phyloP scores from a whole-genome alignment of 441 rosid species.

The Populus hybrid region DNA sequence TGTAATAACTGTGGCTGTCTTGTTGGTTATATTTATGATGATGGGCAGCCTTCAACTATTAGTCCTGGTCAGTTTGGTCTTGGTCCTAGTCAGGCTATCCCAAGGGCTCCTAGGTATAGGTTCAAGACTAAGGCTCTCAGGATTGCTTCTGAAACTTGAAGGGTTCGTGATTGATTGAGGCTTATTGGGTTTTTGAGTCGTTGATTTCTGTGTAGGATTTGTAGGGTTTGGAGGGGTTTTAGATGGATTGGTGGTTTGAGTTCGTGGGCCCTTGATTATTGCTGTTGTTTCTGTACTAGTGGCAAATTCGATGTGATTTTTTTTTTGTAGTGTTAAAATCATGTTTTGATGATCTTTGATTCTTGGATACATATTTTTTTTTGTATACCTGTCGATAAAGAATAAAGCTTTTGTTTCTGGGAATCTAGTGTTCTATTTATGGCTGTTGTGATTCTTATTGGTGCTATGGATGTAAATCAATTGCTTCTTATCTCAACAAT shows the following conservation, averaged over 20 bases:
- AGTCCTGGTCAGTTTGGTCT: slow-evolving; percentile 70
- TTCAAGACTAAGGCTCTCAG: slow-evolving; percentile 72
- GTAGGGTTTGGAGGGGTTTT: neutral
- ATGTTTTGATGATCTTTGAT: neutral
- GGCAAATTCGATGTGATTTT: neutral
- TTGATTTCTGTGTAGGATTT: neutral
- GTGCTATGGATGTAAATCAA: neutral
- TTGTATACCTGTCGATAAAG: neutral
- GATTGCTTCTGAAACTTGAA: slow-evolving; percentile 59
- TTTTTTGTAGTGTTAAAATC: too few relatives aligned
- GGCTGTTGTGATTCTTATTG: neutral
- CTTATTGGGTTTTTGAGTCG: neutral
- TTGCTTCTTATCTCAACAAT: neutral
- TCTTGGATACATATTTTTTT: neutral
- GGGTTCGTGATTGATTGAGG: neutral
- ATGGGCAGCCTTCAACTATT: slow-evolving; percentile 76
- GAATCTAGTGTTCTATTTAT: neutral
- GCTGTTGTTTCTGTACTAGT: neutral
- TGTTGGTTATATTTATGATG: slow-evolving; percentile 79
- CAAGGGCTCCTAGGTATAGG: slow-evolving; percentile 74
- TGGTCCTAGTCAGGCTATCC: slow-evolving; percentile 89
- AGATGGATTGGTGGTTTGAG: neutral
- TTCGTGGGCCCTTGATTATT: neutral
- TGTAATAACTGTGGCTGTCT: slow-evolving; percentile 61
- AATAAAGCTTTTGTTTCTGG: neutral